A percentile compares a stretch with the other conserved stretches of the same genome.
Conservation (phyloP, 345 rosid species). For the Erysimum cheiranthoides region DNA sequence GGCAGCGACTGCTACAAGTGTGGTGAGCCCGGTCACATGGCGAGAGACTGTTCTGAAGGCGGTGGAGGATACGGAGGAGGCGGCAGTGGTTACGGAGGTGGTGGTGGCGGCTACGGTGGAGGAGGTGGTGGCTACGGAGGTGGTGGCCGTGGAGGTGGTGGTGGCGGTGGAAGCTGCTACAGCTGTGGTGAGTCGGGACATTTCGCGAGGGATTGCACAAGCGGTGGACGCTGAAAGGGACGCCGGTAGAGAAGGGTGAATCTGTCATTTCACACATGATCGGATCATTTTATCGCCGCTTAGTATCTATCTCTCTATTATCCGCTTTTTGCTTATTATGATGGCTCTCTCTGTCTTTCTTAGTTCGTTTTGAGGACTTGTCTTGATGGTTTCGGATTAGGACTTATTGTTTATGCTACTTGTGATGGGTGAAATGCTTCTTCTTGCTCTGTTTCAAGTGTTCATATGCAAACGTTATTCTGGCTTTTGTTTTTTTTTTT, state of each 20-base stretch:
- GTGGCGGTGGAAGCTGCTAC: constrained; percentile 43
- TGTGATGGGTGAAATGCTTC: neutral
- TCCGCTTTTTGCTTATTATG: constrained; percentile 8
- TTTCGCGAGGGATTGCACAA: constrained; percentile 85
- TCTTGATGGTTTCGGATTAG: constrained; percentile 28
- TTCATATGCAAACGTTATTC: constrained; percentile 4
- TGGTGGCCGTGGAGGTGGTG: constrained; percentile 37
- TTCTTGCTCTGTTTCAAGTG: constrained; percentile 26
- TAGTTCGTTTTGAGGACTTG: neutral
- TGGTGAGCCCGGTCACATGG: constrained; percentile 46
- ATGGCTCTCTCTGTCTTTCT: constrained; percentile 15
- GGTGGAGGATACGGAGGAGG: constrained; percentile 35
- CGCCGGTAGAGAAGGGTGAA: constrained; percentile 1
- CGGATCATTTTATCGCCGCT: neutral
- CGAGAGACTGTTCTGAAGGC: constrained; percentile 40
- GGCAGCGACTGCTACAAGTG: constrained; percentile 45
- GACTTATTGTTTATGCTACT: constrained; percentile 29
- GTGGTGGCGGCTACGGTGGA: constrained; percentile 3
- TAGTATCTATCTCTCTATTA: constrained; percentile 3
- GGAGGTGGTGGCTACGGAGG: constrained; percentile 36
- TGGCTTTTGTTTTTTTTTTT: neutral
- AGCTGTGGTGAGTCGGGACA: constrained; percentile 62
- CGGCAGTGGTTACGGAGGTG: constrained; percentile 27
- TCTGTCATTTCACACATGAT: constrained; percentile 11
- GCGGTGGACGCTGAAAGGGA: constrained; percentile 49